Conservation (phyloP, 2,329 filamentous ascomycete species). For the Myriosclerotinia scirpicola region DNA sequence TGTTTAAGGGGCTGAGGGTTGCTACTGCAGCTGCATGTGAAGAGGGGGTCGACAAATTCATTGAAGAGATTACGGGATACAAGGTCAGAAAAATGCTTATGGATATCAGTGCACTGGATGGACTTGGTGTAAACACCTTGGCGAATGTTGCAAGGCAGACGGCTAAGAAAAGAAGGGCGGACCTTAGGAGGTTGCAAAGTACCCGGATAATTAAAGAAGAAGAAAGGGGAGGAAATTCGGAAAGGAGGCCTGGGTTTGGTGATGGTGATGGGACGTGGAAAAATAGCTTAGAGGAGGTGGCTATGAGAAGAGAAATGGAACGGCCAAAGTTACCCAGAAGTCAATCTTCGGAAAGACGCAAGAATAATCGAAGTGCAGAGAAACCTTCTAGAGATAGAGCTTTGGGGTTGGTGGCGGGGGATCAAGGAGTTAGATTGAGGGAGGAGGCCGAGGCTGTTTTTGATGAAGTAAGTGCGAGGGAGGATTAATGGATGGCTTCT, state of each 20-base stretch:
- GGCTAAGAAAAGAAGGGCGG: conserved; percentile 30
- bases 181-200: conserved; percentile 18
- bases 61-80: conserved; percentile 53
- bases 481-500: neutral
- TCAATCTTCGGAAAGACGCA: conserved; percentile 4
- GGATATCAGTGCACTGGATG: conserved; percentile 53
- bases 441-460: conserved; percentile 20
- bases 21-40: conserved; percentile 58
- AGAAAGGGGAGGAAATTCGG: neutral
- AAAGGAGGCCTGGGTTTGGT: conserved; percentile 2
- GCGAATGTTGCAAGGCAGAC: conserved; percentile 33
- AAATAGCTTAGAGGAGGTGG: neutral
- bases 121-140: conserved; percentile 40
- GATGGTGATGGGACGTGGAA: conserved; percentile 1
- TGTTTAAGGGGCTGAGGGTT: conserved; percentile 56
- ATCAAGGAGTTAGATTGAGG: conserved; percentile 18
- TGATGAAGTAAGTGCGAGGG: conserved; percentile 6
- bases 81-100: conserved; percentile 56
- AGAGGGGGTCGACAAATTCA: conserved; percentile 53
- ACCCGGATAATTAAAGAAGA: conserved; percentile 9
- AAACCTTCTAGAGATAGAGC: conserved; percentile 15
- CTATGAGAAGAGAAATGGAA: neutral
- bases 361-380: conserved; percentile 3
- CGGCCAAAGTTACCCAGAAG: conserved; percentile 2
- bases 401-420: conserved; percentile 19